Base-by-base conservation (phyloP, 495 filamentous ascomycete species). In the Pyrenopolyporus hunteri region DNA sequence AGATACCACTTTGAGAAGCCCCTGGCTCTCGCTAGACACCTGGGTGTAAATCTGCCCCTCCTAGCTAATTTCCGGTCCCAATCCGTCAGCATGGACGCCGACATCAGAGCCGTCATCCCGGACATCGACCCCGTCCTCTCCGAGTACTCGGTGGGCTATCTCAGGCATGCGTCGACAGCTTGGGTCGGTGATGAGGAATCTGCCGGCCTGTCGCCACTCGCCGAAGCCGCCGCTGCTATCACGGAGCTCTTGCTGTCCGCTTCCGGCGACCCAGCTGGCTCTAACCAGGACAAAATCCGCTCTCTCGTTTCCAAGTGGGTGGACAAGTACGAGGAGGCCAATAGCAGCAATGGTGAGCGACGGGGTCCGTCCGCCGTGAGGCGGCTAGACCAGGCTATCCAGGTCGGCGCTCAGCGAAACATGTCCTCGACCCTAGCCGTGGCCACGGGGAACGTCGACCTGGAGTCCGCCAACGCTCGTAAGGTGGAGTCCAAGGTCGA, bases 401-500 rank as follows among this genome's bases (percentile, higher is more conserved):
- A 97, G 70, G 93, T 99, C 59, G 91, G 91, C 59, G 85, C 93
- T 2, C 93, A 97, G 74, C 83, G 90, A 59, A 97, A 96, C 71
- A 91, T 98, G 70, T 98, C 94, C 14, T 95, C 94, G 2, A 99
- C 94, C 0, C 74, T 98, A 66, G 93, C 91, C 9, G 85, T 99
- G 19, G 85, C 92, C 16, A 89, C 88, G 48, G 89, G 86, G 14
- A 85, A 79, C 44, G 92, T 98, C 25, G 94, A 99, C 71, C 80
- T 99, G 37, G 94, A 99, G 73, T 94, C 94, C 31, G 92, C 92
- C 61, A 93, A 92, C 64, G 77, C 84, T 14, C 82, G 93, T 47
- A 98, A 98, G 80, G 88, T 99, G 19, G 94, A 99, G 77, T 97
- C 93, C 55, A 89, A 92, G 64, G 94, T 99, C 45, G 95, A 99